phyloP scores from a whole-genome alignment of 1,284 basidiomycete genomes.

The Sparassis latifolia region DNA sequence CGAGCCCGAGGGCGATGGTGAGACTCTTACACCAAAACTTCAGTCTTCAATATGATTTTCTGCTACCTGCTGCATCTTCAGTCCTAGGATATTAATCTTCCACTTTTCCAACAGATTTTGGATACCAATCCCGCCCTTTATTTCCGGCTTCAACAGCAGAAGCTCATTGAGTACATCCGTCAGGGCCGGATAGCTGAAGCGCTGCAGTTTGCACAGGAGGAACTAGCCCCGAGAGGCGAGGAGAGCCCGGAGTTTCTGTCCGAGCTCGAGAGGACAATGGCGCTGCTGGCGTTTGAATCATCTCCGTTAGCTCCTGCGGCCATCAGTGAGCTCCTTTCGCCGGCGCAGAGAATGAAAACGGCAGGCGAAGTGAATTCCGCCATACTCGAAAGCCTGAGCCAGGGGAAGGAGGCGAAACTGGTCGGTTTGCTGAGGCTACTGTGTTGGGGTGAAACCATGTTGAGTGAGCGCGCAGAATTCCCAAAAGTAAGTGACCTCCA shows the following conservation, averaged over 20 bases:
- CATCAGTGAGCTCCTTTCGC: slow-evolving; percentile 76
- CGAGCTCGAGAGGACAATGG: slow-evolving; percentile 95
- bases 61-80: too few relatives aligned
- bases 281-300: slow-evolving; percentile 85
- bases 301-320: slow-evolving; percentile 55
- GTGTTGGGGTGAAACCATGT: slow-evolving; percentile 81
- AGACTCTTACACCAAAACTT: slow-evolving; percentile 71
- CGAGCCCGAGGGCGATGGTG: slow-evolving; percentile 79
- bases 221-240: slow-evolving; percentile 91
- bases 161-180: slow-evolving; percentile 92
- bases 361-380: slow-evolving; percentile 94
- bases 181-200: slow-evolving; percentile 76
- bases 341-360: slow-evolving; percentile 86
- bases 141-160: slow-evolving; percentile 92
- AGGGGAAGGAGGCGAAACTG: slow-evolving; percentile 90
- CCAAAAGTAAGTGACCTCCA: slow-evolving; percentile 45
- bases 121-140: slow-evolving; percentile 89
- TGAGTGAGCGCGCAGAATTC: slow-evolving; percentile 72
- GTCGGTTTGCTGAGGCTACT: slow-evolving; percentile 81
- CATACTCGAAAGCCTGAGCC: slow-evolving; percentile 86
- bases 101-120: slow-evolving; percentile 64
- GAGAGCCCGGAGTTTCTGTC: slow-evolving; percentile 90
- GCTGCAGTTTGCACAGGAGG: slow-evolving; percentile 85
- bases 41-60: slow-evolving; percentile 87
- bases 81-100: background rate